Base-by-base conservation (phyloP, 1,284 basidiomycete species). In the Salmacisia buchloeana region DNA sequence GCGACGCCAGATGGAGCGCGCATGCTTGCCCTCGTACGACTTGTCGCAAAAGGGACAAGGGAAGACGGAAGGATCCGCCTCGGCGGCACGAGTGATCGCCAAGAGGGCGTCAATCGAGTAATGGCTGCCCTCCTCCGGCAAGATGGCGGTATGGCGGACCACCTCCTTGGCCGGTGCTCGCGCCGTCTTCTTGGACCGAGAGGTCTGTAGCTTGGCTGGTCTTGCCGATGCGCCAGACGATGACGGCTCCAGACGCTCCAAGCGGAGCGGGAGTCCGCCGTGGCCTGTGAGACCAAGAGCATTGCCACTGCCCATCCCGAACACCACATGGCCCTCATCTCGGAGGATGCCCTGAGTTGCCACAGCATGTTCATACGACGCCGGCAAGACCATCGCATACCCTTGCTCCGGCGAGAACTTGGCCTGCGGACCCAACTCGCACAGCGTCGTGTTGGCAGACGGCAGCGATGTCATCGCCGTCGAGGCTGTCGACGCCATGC, bases 1-100 rank as follows among this genome's bases (percentile, higher is more conserved):
- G 46, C 84, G 70, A 38, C 84, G 79, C 77, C 84, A 84, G 62
- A 85, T 84, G 71, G 82, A 83, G 58, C 84, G 75, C 0, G 83
- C 83, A 63, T 85, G 84, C 69, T 83, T 83, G 15, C 84, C 84
- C 46, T 80, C 81, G 68, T 85, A 85, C 15, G 75, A 69, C 68
- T 83, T 83, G 65, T 81, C 80, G 71, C 82, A 83, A 61, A 82
- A 77, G 23, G 80, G 79, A 63, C 82, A 82, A 23, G 77, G 74
- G 67, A 81, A 82, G 36, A 54, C 29, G 29, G 49, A 31, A 7
- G 49, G 49, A 33, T 54, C 49, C 18, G 49, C 49, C 34, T 67
- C 57, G 49, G 49, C 25, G 6, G 49, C 49, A 10, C 49, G 49
- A 29, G 49, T 54, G 49, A 54, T 54, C 12, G 25, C 49, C 15